Evolutionary conservation across 2,329 filamentous ascomycete species (phyloP).

Genomic region (Aureobasidium sp.): DNA sequence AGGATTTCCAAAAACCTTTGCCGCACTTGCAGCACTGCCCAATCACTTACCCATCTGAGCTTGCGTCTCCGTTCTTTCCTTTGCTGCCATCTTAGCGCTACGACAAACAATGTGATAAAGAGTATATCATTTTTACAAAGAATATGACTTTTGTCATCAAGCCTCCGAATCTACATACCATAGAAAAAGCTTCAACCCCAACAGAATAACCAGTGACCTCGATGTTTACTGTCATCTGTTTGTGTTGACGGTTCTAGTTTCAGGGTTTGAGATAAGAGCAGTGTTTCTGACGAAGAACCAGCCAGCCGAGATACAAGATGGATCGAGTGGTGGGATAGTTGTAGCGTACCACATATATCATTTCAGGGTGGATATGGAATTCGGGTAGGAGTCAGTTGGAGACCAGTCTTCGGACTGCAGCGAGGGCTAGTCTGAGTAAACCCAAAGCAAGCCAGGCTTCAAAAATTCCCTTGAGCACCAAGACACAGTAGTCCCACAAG

Average conservation of each 20-base stretch:
- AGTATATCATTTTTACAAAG: too few relatives aligned
- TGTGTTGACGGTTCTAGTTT: background rate
- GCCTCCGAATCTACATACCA: too few relatives aligned
- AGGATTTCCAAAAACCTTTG: too few relatives aligned
- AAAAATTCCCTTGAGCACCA: background rate
- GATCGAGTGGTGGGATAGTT: background rate
- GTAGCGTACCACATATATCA: background rate
- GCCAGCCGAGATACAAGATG: background rate
- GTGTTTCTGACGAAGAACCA: too few relatives aligned
- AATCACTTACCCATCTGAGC: too few relatives aligned
- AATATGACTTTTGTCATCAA: too few relatives aligned
- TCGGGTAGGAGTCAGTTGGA: background rate
- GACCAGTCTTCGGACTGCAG: background rate
- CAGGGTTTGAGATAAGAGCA: background rate
- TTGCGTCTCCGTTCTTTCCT: too few relatives aligned
- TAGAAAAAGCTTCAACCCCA: background rate
- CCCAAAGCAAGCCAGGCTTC: background rate
- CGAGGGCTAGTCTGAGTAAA: background rate
- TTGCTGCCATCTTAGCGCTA: too few relatives aligned
- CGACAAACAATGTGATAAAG: too few relatives aligned
- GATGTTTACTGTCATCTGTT: background rate
- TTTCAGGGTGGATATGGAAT: background rate
- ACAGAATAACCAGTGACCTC: background rate
- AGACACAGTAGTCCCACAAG: background rate
- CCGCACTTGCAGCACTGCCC: too few relatives aligned